Conservation (phyloP, 352 stramenopile genomes). For the Pythium coloratum region DNA sequence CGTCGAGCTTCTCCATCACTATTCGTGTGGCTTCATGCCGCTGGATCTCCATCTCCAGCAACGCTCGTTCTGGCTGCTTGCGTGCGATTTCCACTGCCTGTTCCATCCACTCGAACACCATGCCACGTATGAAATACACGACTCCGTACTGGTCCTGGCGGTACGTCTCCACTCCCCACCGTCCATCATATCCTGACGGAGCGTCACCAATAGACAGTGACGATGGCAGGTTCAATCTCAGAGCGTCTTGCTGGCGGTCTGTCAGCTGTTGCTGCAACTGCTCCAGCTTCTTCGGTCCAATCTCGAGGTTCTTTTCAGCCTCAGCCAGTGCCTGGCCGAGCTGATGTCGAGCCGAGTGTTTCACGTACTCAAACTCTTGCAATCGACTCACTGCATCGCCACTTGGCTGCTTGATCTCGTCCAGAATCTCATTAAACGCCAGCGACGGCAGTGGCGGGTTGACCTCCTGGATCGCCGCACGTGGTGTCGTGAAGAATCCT, state of each 20-base stretch:
- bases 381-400: constrained; percentile 31
- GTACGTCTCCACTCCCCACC: constrained; percentile 46
- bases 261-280: constrained; percentile 31
- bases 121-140: constrained; percentile 41
- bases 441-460: constrained; percentile 20
- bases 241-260: constrained; percentile 31
- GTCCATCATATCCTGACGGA: constrained; percentile 30
- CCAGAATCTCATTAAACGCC: constrained; percentile 43
- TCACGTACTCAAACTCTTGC: constrained; percentile 30
- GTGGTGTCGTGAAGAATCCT: constrained; percentile 39
- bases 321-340: constrained; percentile 32
- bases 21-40: constrained; percentile 28
- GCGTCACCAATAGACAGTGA: not conserved
- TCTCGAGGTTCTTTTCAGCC: constrained; percentile 29
- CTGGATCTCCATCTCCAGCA: constrained; percentile 35
- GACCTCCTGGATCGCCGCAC: constrained; percentile 13
- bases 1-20: constrained; percentile 29
- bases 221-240: not conserved
- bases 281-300: constrained; percentile 24
- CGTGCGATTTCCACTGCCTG: constrained; percentile 23
- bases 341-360: constrained; percentile 27
- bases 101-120: constrained; percentile 50
- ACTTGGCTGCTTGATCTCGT: constrained; percentile 35
- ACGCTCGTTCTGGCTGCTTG: constrained; percentile 27
- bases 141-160: constrained; percentile 27